Base-by-base conservation (phyloP, 495 filamentous ascomycete genomes). In the Massariosphaeria phaeospora region DNA sequence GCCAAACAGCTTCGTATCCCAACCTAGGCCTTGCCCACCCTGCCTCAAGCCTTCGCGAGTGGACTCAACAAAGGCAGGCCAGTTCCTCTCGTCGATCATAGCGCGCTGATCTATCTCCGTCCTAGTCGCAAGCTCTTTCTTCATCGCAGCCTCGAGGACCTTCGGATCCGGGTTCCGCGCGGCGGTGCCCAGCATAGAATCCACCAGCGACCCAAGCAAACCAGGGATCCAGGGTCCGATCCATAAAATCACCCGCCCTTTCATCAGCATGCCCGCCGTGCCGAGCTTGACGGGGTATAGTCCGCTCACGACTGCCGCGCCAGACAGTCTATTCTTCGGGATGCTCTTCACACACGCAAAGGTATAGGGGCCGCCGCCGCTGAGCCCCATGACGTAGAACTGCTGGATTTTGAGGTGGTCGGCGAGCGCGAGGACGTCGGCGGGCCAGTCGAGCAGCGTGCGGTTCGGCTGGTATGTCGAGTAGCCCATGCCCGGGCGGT, bases 391-490 rank as follows among this genome's bases (percentile, higher is more conserved):
- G n/a, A 52, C 48, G 12, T 31, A 48, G 39, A 58, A 58, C 9
- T 15, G n/a, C 33, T 33, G 3, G 13, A 58, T 23, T 13, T 34
- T 34, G 12, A 50, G 35, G 27, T 52, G 38, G 23, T 58, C 25
- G 18, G 48, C 55, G 15, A 52, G 39, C 12, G 39, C 38, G 33
- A 45, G 36, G 20, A 52, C 26, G 21, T 52, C 55, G 7, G 12
- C 25, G 10, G 47, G 55, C 55, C 47, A 58, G 46, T 58, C 47
- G 38, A 45, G 52, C 29, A 33, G 29, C 13, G 33, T 50, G 21
- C 47, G 47, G 15, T 39, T 39, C 18, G 33, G 34, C 18, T 50
- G 47, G 34, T 39, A 50, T 7, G 33, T 25, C 15, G 47, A 50
- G 34, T 50, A 39, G 11, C 47, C 47, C 20, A 50, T 25, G 2